Conservation (phyloP, 148 eudicot species). For the Silene uniflora region DNA sequence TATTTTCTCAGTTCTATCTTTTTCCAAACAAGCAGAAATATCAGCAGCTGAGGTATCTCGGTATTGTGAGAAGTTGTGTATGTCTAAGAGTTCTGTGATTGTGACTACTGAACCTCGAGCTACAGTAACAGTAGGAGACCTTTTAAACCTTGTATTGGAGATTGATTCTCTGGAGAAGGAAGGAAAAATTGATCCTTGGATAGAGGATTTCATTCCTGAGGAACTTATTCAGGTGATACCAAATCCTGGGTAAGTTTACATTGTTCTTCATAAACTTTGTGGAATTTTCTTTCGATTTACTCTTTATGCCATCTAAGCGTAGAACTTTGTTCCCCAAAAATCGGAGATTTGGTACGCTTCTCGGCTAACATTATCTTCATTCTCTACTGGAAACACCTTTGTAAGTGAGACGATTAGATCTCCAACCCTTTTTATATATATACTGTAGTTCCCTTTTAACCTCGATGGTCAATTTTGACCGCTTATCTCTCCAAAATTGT, state of each 20-base stretch:
- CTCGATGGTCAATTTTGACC: too few relatives aligned
- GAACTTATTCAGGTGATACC: constrained; percentile 56
- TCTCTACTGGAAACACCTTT: too few relatives aligned
- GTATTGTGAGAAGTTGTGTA: constrained; percentile 51
- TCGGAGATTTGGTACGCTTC: neutral
- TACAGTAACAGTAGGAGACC: constrained; percentile 52
- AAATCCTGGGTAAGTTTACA: constrained; percentile 52
- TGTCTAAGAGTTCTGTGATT: constrained; percentile 52
- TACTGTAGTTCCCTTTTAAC: too few relatives aligned
- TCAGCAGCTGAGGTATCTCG: constrained; percentile 58
- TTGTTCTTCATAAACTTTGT: constrained; percentile 4
- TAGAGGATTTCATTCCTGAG: constrained; percentile 68
- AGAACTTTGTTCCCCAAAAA: neutral
- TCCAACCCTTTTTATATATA: too few relatives aligned
- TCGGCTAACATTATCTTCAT: neutral
- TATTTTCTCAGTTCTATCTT: constrained; percentile 2
- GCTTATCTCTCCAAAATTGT: too few relatives aligned
- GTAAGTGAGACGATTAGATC: too few relatives aligned
- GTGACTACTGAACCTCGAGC: constrained; percentile 66
- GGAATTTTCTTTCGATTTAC: neutral
- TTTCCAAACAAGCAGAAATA: constrained; percentile 34
- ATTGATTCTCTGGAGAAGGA: constrained; percentile 49
- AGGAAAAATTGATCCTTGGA: constrained; percentile 47
- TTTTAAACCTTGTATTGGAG: constrained; percentile 40
- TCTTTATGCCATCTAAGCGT: neutral